A percentile compares a stretch with the other conserved stretches of the same genome.
Conservation (phyloP, 2,329 filamentous ascomycete species). For the Colletotrichum sp. region DNA sequence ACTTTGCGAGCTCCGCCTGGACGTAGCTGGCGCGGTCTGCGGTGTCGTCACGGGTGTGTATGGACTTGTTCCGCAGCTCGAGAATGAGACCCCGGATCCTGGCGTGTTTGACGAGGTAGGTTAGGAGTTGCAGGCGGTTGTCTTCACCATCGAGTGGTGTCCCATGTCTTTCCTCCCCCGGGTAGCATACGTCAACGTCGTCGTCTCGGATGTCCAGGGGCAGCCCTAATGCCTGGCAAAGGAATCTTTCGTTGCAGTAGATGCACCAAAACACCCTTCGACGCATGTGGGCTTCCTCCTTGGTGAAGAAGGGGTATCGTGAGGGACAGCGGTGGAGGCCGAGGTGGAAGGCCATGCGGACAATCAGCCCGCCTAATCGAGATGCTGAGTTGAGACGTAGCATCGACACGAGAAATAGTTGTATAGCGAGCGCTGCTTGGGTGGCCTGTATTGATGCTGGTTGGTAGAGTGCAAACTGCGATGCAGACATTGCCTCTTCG, state of each 20-base stretch:
- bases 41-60: constrained; percentile 47
- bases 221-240: constrained; percentile 61
- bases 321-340: constrained; percentile 63
- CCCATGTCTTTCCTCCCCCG: constrained; percentile 49
- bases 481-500: constrained; percentile 53
- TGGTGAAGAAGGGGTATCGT: constrained; percentile 54
- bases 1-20: constrained; percentile 53
- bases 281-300: constrained; percentile 50
- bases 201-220: constrained; percentile 61
- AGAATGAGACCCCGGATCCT: constrained; percentile 54
- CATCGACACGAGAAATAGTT: constrained; percentile 61
- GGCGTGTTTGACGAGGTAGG: constrained; percentile 50
- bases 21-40: constrained; percentile 48
- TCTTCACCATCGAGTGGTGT: constrained; percentile 22
- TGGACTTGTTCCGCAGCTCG: constrained; percentile 57
- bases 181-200: constrained; percentile 63
- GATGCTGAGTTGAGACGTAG: constrained; percentile 62
- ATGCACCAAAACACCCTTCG: constrained; percentile 62
- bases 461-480: constrained; percentile 49
- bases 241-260: constrained; percentile 58
- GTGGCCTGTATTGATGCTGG: constrained; percentile 51
- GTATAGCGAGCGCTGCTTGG: constrained; percentile 57
- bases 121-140: constrained; percentile 39
- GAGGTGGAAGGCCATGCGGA: constrained; percentile 60
- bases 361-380: constrained; percentile 57